A percentile compares a stretch with the other conserved stretches of the same genome.
These are phyloP conservation scores for Microdochium bolleyi DNA, from an alignment of 2,329 filamentous ascomycete species.

Conservation along the genomic window DNA sequence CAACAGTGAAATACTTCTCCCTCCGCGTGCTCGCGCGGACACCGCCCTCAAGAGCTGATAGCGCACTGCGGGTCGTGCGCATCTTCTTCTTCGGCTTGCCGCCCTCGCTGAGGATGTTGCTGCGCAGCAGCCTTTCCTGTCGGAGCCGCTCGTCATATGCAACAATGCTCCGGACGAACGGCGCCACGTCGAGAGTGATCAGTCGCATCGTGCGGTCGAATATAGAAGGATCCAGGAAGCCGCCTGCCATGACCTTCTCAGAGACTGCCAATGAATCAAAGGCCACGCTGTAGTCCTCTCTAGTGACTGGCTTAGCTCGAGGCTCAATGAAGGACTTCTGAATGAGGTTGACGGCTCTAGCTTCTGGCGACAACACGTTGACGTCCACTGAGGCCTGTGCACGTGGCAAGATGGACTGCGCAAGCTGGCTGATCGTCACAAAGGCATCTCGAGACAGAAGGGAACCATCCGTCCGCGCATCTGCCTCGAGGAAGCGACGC, in stretches of 20 bases:
- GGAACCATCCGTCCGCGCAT: conserved; percentile 22
- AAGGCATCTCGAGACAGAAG: conserved; percentile 14
- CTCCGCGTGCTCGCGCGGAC: conserved; percentile 56
- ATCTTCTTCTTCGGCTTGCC: conserved; percentile 48
- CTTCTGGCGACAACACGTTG: conserved; percentile 11
- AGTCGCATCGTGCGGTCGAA: conserved; percentile 65
- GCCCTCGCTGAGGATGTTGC: conserved; percentile 53
- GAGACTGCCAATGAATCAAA: conserved; percentile 53
- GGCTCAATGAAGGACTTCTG: conserved; percentile 5
- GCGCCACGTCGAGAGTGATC: conserved; percentile 72
- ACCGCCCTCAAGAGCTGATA: conserved; percentile 71
- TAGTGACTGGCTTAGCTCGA: conserved; percentile 22
- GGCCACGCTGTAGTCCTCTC: conserved; percentile 47
- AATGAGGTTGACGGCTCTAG: conserved; percentile 8
- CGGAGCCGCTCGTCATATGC: conserved; percentile 66
- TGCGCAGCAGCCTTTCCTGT: conserved; percentile 54
- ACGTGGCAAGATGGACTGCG: not conserved
- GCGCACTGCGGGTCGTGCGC: conserved; percentile 65
- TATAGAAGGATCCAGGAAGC: conserved; percentile 56
- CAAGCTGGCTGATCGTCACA: conserved; percentile 11
- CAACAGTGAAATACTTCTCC: conserved; percentile 63
- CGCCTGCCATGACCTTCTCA: conserved; percentile 31
- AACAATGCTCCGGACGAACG: conserved; percentile 82
- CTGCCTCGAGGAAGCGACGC: conserved; percentile 37
- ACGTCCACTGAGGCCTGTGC: not conserved